Evolutionary conservation across 2,329 filamentous ascomycete genomes (phyloP), one percentile per base, ranked within the genome.

Genomic region (Fusarium nelsonii): DNA sequence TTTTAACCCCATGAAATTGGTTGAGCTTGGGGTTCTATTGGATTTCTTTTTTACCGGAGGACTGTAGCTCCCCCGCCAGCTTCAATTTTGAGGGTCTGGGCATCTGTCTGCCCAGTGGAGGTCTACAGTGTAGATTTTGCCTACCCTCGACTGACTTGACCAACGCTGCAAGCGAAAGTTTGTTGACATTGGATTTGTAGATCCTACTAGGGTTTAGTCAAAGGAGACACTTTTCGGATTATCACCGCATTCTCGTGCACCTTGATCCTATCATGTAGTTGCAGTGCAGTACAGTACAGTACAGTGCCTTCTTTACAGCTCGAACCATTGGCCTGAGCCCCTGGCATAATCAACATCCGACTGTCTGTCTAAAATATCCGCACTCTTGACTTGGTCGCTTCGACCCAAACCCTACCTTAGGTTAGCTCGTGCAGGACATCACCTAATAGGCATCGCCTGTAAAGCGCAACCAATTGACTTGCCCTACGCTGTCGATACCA

Each of bases 301-400:
- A 11, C 56, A 39, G 50, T 59, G 4, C 23, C 23, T 23, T 23
- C 23, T 23, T 23, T 23, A 49, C 63, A 40, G 57, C 51, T 16
- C 39, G 72, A 74, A 74, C 70, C 56, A 65, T 65, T 74, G 72
- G 72, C 66, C 52, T 69, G 58, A 73, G 59, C 72, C 72, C 63
- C 65, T 73, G 63, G 32, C 49, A 63, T 61, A 49, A 52, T 60
- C 49, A 67, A 58, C 64, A 65, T 65, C 66, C 52, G 40, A 69
- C 51, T 61, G 15, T 26, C 50, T 40, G 16, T 39, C 55, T 30
- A 28, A 36, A 26, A 39, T 50, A 23, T 39, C 33, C n/a, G 23
- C 18, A 30, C 26, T 18, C 18, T 43, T 51, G 16, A 28, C 43
- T 46, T 49, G 16, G 33, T 57, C 43, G 37, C 57, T 50, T 62